phyloP scores from a whole-genome alignment of 345 rosid species.

The Dovyalis caffra region DNA sequence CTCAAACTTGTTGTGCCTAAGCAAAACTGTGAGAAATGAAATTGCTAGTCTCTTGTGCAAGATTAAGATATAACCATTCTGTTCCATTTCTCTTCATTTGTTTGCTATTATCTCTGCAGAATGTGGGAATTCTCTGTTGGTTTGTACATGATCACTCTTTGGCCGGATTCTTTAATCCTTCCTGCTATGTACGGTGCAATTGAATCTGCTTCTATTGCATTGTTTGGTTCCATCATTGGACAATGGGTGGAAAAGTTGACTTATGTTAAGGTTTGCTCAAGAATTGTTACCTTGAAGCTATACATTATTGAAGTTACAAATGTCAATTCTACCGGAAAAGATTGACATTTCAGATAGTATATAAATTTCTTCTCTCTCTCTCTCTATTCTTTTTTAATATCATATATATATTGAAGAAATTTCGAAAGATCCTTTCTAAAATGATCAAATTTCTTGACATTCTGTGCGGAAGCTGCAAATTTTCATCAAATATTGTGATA shows the following conservation, averaged over 20 bases:
- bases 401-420: not conserved
- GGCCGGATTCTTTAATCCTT: slow-evolving; percentile 84
- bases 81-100: not conserved
- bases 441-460: too few species aligned
- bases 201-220: slow-evolving; percentile 71
- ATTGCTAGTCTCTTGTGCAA: not conserved
- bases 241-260: slow-evolving; percentile 56
- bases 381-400: not conserved
- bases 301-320: not conserved
- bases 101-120: slow-evolving; percentile 40
- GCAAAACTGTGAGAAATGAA: not conserved
- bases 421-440: not conserved
- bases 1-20: not conserved
- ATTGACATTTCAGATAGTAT: too few species aligned
- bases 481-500: too few species aligned
- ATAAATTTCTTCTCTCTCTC: too few species aligned
- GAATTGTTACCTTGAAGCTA: not conserved
- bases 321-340: not conserved
- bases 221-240: slow-evolving; percentile 68
- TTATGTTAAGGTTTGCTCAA: slow-evolving; percentile 50
- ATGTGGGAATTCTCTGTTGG: slow-evolving; percentile 96
- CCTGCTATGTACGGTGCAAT: slow-evolving; percentile 76
- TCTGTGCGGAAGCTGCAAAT: too few species aligned
- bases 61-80: not conserved
- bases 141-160: slow-evolving; percentile 81